These are phyloP conservation scores for Rubia peregrina DNA, from an alignment of 305 asterid species.

Conservation along the genomic window DNA sequence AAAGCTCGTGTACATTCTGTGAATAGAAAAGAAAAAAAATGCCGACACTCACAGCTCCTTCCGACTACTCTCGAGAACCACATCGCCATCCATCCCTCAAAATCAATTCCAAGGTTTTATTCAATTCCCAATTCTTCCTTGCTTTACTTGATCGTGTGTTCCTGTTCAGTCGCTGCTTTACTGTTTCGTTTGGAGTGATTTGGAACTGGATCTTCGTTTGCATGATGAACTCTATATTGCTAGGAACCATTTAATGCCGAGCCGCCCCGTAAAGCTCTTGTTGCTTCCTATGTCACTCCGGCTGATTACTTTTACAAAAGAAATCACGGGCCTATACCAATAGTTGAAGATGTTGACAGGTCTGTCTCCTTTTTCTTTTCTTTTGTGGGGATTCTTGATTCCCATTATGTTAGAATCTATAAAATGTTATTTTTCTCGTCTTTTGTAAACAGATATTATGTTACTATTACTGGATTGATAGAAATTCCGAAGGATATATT, in stretches of 20 bases:
- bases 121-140: neutral
- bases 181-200: neutral
- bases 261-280: conserved; percentile 64
- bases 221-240: conserved; percentile 1
- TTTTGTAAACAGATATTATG: conserved; percentile 53
- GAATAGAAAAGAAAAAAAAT: conserved; percentile 16
- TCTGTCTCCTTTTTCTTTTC: conserved; percentile 3
- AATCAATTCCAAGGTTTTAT: conserved; percentile 60
- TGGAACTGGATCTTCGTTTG: neutral
- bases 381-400: neutral
- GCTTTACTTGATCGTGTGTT: neutral
- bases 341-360: conserved; percentile 68
- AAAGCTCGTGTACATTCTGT: neutral
- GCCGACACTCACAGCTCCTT: conserved; percentile 77
- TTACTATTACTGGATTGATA: conserved; percentile 48
- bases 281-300: conserved; percentile 70
- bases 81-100: conserved; percentile 66
- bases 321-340: conserved; percentile 91
- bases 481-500: conserved; percentile 41
- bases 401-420: neutral
- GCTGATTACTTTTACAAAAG: conserved; percentile 83
- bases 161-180: neutral
- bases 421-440: neutral
- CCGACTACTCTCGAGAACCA: conserved; percentile 72
- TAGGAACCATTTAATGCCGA: conserved; percentile 95